phyloP scores from a whole-genome alignment of 1,284 basidiomycete species.

The Xerocomus minutiporus region DNA sequence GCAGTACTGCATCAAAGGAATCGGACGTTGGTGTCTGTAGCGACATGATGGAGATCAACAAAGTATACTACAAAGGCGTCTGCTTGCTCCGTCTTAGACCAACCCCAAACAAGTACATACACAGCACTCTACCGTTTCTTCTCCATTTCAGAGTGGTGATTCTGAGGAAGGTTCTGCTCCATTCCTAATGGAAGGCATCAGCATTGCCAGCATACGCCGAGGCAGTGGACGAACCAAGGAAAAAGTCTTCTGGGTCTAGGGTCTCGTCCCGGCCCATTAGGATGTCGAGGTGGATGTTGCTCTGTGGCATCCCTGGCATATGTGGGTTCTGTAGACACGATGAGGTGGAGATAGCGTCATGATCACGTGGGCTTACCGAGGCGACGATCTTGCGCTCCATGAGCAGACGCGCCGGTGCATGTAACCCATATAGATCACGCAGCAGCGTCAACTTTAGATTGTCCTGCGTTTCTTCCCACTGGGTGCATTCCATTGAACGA shows the following conservation, averaged over 20 bases:
- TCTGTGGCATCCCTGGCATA: conserved; percentile 58
- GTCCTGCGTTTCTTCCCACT: conserved; percentile 95
- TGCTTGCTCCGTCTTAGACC: background rate
- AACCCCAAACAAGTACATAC: conserved; percentile 27
- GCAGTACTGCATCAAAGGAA: conserved; percentile 17
- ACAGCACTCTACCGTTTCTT: conserved; percentile 42
- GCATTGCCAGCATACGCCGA: background rate
- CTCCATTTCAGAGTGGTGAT: conserved; percentile 71
- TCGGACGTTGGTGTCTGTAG: conserved; percentile 15
- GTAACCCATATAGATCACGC: conserved; percentile 82
- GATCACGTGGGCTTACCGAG: conserved; percentile 42
- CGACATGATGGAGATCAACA: conserved; percentile 23
- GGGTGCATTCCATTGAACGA: conserved; percentile 2
- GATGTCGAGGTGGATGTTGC: conserved; percentile 86
- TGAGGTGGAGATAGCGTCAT: background rate
- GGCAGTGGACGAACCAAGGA: conserved; percentile 49
- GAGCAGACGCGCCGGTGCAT: conserved; percentile 80
- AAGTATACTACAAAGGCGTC: background rate
- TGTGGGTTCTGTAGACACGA: conserved; percentile 48
- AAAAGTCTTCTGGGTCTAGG: conserved; percentile 71
- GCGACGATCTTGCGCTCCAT: conserved; percentile 93
- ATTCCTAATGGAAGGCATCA: conserved; percentile 39
- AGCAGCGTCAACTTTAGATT: conserved; percentile 82
- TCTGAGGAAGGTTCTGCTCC: conserved; percentile 48
- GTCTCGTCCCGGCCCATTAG: conserved; percentile 86